Evolutionary conservation across 2,329 filamentous ascomycete species (phyloP).

Genomic region (Cercospora beticola): DNA sequence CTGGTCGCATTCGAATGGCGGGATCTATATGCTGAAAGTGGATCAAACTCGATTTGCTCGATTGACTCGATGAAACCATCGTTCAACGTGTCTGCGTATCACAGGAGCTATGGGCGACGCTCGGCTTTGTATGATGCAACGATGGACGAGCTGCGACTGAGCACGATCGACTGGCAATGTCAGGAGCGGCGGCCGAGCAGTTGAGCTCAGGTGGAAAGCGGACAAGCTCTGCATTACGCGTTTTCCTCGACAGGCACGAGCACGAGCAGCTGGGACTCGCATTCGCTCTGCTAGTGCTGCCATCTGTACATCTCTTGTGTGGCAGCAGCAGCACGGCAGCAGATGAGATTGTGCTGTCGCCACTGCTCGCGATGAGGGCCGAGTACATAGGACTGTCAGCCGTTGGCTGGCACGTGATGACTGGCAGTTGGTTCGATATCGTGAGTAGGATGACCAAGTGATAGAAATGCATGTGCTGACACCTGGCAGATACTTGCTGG

Average conservation of each 20-base stretch:
- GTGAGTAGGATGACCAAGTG: not conserved
- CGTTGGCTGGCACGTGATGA: constrained; percentile 16
- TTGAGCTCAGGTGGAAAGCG: constrained; percentile 16
- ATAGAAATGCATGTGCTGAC: not conserved
- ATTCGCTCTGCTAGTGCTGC: constrained; percentile 8
- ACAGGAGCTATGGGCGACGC: not conserved
- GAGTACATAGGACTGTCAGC: constrained; percentile 12
- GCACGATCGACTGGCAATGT: not conserved
- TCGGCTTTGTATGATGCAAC: not conserved
- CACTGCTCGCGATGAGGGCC: not conserved
- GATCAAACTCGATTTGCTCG: not conserved
- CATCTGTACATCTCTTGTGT: constrained; percentile 7
- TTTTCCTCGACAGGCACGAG: constrained; percentile 13
- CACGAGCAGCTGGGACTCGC: not conserved
- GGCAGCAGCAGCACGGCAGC: not conserved
- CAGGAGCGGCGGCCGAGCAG: constrained; percentile 12
- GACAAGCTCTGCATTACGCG: constrained; percentile 5
- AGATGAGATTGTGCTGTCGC: not conserved
- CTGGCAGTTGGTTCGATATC: constrained; percentile 7
- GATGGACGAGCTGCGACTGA: not conserved
- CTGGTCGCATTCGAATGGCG: not conserved
- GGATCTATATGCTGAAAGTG: not conserved
- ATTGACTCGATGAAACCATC: not conserved
- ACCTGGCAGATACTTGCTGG: constrained; percentile 4
- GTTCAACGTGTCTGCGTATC: not conserved